Conservation (phyloP, 2,329 filamentous ascomycete species). For the Pochonia chlamydosporia region DNA sequence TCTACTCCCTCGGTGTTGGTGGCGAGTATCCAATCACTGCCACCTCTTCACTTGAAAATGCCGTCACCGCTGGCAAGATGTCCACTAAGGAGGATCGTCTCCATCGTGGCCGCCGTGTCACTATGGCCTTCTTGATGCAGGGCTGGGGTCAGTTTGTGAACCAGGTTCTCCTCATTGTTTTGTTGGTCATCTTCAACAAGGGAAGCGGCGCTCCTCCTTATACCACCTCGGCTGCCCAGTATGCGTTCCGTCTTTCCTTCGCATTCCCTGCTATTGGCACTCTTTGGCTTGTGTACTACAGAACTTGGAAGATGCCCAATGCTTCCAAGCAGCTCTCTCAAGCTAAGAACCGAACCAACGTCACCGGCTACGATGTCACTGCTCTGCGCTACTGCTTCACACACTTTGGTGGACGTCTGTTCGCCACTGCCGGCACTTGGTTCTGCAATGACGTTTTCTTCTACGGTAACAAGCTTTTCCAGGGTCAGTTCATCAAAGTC, state of each 20-base stretch:
- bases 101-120: slow-evolving; percentile 93
- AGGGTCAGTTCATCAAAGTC: slow-evolving; percentile 80
- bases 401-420: slow-evolving; percentile 78
- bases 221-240: slow-evolving; percentile 71
- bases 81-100: slow-evolving; percentile 90
- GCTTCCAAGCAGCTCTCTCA: slow-evolving; percentile 75
- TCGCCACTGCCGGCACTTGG: slow-evolving; percentile 86
- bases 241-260: slow-evolving; percentile 88
- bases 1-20: slow-evolving; percentile 61
- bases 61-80: slow-evolving; percentile 76
- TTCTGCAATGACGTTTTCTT: slow-evolving; percentile 98
- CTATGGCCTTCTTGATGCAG: slow-evolving; percentile 95
- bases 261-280: slow-evolving; percentile 87
- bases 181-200: slow-evolving; percentile 84
- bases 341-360: slow-evolving; percentile 78
- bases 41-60: slow-evolving; percentile 89
- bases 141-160: slow-evolving; percentile 97
- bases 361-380: slow-evolving; percentile 88
- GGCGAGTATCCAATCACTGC: slow-evolving; percentile 97
- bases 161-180: slow-evolving; percentile 80
- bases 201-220: slow-evolving; percentile 71
- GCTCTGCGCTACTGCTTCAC: slow-evolving; percentile 73
- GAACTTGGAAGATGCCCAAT: slow-evolving; percentile 88
- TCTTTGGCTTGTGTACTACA: slow-evolving; percentile 92
- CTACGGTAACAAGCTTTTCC: slow-evolving; percentile 98